Evolutionary conservation across 805 yeast species (phyloP).

Genomic region (Nakazawaea siamensis): DNA sequence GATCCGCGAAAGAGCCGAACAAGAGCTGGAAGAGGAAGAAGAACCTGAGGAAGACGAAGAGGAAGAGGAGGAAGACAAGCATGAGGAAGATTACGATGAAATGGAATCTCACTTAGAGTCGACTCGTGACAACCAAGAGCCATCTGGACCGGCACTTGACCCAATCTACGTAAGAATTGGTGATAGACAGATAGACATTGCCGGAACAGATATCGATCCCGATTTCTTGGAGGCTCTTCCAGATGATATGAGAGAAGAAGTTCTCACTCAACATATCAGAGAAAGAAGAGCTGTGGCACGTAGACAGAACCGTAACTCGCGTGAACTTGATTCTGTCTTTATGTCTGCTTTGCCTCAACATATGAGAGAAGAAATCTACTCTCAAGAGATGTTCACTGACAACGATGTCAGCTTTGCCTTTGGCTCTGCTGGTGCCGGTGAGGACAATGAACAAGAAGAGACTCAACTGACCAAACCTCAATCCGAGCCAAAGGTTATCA

Average conservation of each 20-base stretch:
- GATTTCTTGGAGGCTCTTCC: slow-evolving; percentile 86
- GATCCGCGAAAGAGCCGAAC: no score
- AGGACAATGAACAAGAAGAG: slow-evolving; percentile 16
- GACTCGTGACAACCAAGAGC: not conserved
- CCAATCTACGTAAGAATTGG: slow-evolving; percentile 71
- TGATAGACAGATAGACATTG: slow-evolving; percentile 72
- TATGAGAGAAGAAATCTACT: slow-evolving; percentile 53
- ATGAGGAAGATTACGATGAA: slow-evolving; percentile 22
- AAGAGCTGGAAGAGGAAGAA: slow-evolving; percentile 22
- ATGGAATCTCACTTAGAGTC: slow-evolving; percentile 12
- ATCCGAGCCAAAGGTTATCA: slow-evolving; percentile 14
- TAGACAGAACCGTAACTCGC: slow-evolving; percentile 27
- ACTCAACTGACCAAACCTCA: slow-evolving; percentile 1
- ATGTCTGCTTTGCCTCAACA: slow-evolving; percentile 69
- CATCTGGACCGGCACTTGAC: slow-evolving; percentile 15
- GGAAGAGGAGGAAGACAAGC: slow-evolving; percentile 22
- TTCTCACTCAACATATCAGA: slow-evolving; percentile 73
- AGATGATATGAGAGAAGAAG: slow-evolving; percentile 89
- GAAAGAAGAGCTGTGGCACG: slow-evolving; percentile 58
- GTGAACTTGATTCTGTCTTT: slow-evolving; percentile 76
- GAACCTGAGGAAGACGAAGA: slow-evolving; percentile 21
- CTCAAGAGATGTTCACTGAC: slow-evolving; percentile 42
- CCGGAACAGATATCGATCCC: slow-evolving; percentile 89
- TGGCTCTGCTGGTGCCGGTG: no score
- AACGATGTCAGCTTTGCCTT: not conserved